Evolutionary conservation across 345 rosid species (phyloP).

Genomic region (Gossypioides kirkii): DNA sequence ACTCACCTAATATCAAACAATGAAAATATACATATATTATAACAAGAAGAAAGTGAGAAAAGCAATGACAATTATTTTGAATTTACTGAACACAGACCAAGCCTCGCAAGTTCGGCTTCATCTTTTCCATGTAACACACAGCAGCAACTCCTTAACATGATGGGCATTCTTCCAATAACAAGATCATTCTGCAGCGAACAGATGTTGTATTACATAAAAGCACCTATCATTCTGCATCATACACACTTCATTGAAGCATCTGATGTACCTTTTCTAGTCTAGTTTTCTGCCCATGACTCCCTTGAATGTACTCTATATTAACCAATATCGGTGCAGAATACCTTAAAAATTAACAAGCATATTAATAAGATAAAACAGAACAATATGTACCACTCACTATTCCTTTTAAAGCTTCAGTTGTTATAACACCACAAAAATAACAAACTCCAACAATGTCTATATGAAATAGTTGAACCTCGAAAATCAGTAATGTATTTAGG

Average conservation of each 20-base stretch:
- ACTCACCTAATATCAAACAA: conserved; percentile 60
- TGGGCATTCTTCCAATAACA: conserved; percentile 78
- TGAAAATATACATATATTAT: conserved; percentile 12
- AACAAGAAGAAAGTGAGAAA: neutral
- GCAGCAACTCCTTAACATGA: conserved; percentile 80
- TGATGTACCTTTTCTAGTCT: conserved; percentile 46
- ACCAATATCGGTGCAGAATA: conserved; percentile 84
- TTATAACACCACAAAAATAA: neutral
- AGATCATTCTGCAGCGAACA: conserved; percentile 50
- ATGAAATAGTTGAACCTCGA: neutral
- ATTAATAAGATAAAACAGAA: conserved; percentile 4
- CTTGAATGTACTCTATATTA: conserved; percentile 61
- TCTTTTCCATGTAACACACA: conserved; percentile 75
- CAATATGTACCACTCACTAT: neutral
- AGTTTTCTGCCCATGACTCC: conserved; percentile 42
- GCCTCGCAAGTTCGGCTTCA: conserved; percentile 88
- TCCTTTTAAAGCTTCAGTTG: neutral
- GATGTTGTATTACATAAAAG: conserved; percentile 6
- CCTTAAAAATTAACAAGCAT: conserved; percentile 31
- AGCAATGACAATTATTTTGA: neutral
- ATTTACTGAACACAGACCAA: conserved; percentile 47
- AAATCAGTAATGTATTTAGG: neutral
- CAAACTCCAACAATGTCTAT: neutral
- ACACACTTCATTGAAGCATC: neutral
- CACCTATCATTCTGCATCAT: neutral